These are phyloP conservation scores for Xylaria longipes DNA, from an alignment of 495 filamentous ascomycete genomes.

Conservation along the genomic window DNA sequence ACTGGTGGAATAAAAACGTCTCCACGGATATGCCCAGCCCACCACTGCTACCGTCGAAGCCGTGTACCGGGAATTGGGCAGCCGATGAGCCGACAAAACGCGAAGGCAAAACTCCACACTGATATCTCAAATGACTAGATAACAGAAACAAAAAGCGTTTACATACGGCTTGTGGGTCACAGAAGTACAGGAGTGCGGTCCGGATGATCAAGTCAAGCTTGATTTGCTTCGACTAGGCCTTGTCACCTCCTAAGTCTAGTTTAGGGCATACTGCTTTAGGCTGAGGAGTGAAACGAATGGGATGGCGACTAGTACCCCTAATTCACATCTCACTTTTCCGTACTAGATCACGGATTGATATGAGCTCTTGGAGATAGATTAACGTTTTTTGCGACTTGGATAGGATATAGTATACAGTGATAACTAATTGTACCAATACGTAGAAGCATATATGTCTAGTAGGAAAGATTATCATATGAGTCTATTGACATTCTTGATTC, in stretches of 20 bases:
- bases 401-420: neutral
- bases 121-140: neutral
- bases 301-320: neutral
- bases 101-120: neutral
- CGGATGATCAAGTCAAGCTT: neutral
- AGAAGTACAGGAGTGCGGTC: neutral
- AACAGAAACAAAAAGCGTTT: neutral
- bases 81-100: neutral
- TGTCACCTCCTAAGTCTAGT: neutral
- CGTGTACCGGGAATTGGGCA: slow-evolving; percentile 5
- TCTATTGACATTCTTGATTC: neutral
- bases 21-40: neutral
- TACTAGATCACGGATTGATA: neutral
- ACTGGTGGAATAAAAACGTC: slow-evolving; percentile 23
- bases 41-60: slow-evolving; percentile 4
- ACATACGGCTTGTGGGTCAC: neutral
- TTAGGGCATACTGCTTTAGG: neutral
- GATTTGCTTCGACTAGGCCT: neutral
- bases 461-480: neutral
- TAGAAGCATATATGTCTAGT: neutral
- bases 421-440: neutral
- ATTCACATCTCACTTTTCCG: neutral
- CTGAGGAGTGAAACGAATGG: neutral
- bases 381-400: neutral
- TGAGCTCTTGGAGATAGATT: neutral